Conservation (phyloP, 1,284 basidiomycete species). For the Polyporus tsugae region DNA sequence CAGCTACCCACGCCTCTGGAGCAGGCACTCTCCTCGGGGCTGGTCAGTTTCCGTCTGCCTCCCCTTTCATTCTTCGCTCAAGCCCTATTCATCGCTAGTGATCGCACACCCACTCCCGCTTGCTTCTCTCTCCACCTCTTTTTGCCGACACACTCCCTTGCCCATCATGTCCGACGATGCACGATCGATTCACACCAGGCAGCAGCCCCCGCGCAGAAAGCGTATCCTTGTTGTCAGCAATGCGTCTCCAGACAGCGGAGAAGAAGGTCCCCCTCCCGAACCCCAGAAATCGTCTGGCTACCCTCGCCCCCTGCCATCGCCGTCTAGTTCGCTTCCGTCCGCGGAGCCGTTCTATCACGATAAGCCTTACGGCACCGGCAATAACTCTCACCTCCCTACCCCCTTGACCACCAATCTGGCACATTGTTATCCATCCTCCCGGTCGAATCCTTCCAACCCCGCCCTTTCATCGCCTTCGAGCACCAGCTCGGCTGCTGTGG, state of each 20-base stretch:
- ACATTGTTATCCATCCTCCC: conserved; percentile 45
- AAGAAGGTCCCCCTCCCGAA: conserved; percentile 45
- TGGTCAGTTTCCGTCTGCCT: conserved; percentile 23
- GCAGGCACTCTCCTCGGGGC: conserved; percentile 26
- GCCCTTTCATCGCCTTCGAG: conserved; percentile 72
- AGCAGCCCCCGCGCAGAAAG: conserved; percentile 29
- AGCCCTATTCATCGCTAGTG: conserved; percentile 19
- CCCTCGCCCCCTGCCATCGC: conserved; percentile 40
- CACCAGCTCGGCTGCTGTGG: conserved; percentile 66
- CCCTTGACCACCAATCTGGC: conserved; percentile 50
- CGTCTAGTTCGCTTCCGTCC: conserved; percentile 32
- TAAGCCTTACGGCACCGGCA: conserved; percentile 29
- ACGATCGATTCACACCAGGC: conserved; percentile 42
- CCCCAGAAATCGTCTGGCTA: conserved; percentile 31
- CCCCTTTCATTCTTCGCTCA: conserved; percentile 21
- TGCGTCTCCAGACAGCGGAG: conserved; percentile 60
- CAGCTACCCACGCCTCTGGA: conserved; percentile 10
- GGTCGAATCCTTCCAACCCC: conserved; percentile 56
- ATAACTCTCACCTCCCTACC: conserved; percentile 41
- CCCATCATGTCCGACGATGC: conserved; percentile 53
- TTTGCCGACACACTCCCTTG: conserved; percentile 8
- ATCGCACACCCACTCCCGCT: conserved; percentile 31
- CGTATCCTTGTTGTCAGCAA: conserved; percentile 65
- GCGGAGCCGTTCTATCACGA: conserved; percentile 21
- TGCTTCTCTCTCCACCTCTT: conserved; percentile 11